Evolutionary conservation across 2,329 filamentous ascomycete genomes (phyloP), one percentile per base, ranked within the genome.

Genomic region (Thermomyces lanuginosus): DNA sequence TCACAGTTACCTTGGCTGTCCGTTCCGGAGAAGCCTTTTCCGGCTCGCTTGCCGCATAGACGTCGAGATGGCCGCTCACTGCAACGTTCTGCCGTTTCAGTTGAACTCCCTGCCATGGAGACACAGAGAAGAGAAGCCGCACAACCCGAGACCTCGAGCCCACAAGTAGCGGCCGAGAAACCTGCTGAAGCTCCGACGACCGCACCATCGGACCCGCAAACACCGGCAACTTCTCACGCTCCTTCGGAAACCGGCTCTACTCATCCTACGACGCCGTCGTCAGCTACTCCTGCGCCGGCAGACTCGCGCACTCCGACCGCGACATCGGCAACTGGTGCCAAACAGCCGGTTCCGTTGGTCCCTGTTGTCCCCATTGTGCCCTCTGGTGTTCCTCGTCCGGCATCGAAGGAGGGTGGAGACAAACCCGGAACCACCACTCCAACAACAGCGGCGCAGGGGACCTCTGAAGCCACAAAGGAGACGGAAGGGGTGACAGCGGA

Each of bases 1-100:
- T 23, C 5, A 7, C 36, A 66, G 60, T 49, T 74, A 11, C 70
- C 70, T 7, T 74, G 69, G 69, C 57, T 69, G 17, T 74, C 69
- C 8, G 58, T 64, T 15, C 58, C 64, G 9, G 61, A 64, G 11
- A 50, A 49, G 16, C 49, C 59, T 2, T 73, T 74, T 40, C 69
- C 69, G 3, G 47, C 60, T 9, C 57, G 60, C 41, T 55, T 57
- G 25, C 55, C 59, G 8, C 51, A 55, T 27, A 55, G 57, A 38
- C 58, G 60, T 38, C 58, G 64, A 27, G 54, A 44, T 36, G 37
- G 40, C 20, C 51, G 47, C 25, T 36, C 39, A 8, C 41, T 59
- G 10, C 44, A 51, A 29, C 41, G 46, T 14, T 47, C 46, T 6
- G 37, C 39, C 10, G 36, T 43, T 18, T 40, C 47, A 1, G 49